Percentiles rank a stretch among this genome's conserved stretches.
Conservation (phyloP, 768 basidiomycete genomes). For the Lentinus brumalis region DNA sequence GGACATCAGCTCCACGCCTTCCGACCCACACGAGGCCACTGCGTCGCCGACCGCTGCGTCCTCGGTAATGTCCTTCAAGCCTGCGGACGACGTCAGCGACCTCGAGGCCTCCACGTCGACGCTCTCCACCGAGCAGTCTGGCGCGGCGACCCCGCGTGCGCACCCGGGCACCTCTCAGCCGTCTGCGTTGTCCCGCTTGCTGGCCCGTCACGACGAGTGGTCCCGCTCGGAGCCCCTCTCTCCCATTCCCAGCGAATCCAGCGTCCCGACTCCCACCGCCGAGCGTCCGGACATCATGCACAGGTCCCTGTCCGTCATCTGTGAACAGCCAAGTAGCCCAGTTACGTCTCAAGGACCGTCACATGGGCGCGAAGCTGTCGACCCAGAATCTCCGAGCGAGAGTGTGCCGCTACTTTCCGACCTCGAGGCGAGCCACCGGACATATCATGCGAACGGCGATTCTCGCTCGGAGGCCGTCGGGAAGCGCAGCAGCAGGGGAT, state of each 20-base stretch:
- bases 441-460: conserved; percentile 18
- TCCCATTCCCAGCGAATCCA: conserved; percentile 8
- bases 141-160: conserved; percentile 23
- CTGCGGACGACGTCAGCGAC: conserved; percentile 21
- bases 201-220: conserved; percentile 21
- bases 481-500: conserved; percentile 17
- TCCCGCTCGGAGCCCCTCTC: conserved; percentile 1
- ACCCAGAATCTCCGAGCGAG: conserved; percentile 12
- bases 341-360: not conserved
- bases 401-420: conserved; percentile 26
- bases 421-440: conserved; percentile 24
- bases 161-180: conserved; percentile 18
- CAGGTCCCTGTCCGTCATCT: not conserved
- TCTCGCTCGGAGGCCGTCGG: conserved; percentile 13
- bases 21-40: not conserved
- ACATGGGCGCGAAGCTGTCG: not conserved
- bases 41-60: conserved; percentile 3
- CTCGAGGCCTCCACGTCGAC: conserved; percentile 25
- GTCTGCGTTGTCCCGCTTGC: conserved; percentile 29
- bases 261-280: conserved; percentile 20
- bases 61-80: conserved; percentile 18
- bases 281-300: conserved; percentile 16
- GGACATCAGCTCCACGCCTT: conserved; percentile 12
- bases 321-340: not conserved
- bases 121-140: conserved; percentile 18